These are phyloP conservation scores for Fraxinus floribunda DNA, from an alignment of 305 asterid species.

Conservation along the genomic window DNA sequence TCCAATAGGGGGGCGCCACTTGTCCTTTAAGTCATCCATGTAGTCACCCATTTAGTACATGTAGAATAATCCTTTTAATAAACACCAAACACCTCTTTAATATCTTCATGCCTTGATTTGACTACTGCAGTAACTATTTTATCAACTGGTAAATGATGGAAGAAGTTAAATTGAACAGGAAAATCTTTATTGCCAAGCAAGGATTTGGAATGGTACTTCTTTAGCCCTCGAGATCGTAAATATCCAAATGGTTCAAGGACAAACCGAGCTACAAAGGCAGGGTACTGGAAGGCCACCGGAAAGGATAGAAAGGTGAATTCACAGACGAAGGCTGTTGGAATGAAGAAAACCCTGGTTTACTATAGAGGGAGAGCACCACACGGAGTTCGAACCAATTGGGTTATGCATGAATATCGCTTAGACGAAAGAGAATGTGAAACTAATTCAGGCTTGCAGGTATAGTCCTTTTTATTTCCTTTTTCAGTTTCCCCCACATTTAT, in stretches of 20 bases:
- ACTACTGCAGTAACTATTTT: neutral
- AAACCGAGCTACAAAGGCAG: conserved; percentile 85
- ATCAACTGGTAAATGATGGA: neutral
- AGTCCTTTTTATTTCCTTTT: neutral
- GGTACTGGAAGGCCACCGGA: conserved; percentile 97
- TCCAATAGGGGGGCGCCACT: no score
- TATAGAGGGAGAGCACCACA: conserved; percentile 96
- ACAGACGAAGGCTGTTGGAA: conserved; percentile 71
- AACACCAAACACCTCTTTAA: neutral
- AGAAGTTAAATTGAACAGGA: conserved; percentile 37
- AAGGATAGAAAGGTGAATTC: conserved; percentile 89
- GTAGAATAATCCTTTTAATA: no score
- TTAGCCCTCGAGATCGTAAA: conserved; percentile 88
- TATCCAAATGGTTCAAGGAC: conserved; percentile 95
- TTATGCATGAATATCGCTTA: conserved; percentile 91
- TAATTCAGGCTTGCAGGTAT: conserved; percentile 69
- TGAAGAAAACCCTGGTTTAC: conserved; percentile 97
- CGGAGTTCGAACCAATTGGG: conserved; percentile 91
- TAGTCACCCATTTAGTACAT: no score
- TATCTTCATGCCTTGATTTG: neutral
- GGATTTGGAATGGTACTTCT: conserved; percentile 94
- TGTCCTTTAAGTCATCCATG: no score
- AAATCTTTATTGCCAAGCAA: conserved; percentile 90
- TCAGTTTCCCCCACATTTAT: neutral
- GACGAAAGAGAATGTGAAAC: conserved; percentile 85